Conservation (phyloP, 23 red algal genomes). For the Gracilariopsis chorda region DNA sequence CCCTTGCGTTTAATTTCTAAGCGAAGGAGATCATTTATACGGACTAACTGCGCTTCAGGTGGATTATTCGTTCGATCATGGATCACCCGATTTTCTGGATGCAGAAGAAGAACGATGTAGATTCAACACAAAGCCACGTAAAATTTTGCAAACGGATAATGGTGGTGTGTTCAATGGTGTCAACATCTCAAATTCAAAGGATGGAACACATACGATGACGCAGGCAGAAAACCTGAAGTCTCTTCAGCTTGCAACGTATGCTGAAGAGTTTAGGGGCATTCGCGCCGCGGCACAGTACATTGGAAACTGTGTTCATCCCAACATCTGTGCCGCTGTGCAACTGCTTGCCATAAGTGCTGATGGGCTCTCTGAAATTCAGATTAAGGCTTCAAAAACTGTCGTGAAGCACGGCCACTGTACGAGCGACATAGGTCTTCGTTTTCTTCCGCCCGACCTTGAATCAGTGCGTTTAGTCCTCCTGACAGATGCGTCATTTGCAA, state of each 20-base stretch:
- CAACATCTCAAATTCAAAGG: neutral
- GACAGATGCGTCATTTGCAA: conserved; percentile 7
- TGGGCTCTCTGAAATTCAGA: neutral
- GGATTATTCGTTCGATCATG: neutral
- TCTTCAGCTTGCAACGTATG: neutral
- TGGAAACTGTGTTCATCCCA: neutral
- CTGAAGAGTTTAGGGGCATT: neutral
- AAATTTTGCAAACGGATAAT: neutral
- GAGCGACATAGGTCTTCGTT: neutral
- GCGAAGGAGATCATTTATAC: neutral
- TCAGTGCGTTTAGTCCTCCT: neutral
- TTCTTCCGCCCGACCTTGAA: neutral
- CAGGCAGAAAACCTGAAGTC: neutral
- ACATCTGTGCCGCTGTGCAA: conserved; percentile 29
- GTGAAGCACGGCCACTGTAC: neutral
- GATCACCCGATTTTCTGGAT: neutral
- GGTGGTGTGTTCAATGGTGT: neutral
- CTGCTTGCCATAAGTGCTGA: neutral
- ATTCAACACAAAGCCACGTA: neutral
- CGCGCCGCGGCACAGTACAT: neutral
- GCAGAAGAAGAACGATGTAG: neutral
- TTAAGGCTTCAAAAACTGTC: neutral
- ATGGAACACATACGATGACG: neutral
- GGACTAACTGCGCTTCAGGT: conserved; percentile 1
- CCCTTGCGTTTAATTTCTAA: conserved; percentile 21